These are phyloP conservation scores for Lecanicillium sp. DNA, from an alignment of 2,329 filamentous ascomycete species.

Conservation along the genomic window DNA sequence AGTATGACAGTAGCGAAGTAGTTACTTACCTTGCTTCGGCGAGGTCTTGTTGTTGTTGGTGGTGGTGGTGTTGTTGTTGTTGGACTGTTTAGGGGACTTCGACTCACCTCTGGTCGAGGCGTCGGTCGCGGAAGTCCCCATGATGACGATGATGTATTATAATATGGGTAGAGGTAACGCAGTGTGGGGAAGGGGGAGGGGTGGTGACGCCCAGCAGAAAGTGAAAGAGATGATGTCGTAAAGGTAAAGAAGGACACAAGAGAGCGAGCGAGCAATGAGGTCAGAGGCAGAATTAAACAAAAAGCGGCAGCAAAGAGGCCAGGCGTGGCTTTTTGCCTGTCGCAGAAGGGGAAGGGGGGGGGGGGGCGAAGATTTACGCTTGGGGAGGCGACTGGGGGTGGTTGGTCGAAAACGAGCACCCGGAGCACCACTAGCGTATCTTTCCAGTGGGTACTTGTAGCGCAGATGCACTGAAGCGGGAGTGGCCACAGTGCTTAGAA, in stretches of 20 bases:
- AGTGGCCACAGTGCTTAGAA: no score
- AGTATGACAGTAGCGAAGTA: conserved; percentile 6
- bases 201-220: conserved; percentile 11
- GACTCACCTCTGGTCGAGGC: conserved; percentile 32
- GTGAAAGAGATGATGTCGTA: conserved; percentile 5
- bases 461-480: no score
- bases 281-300: conserved; percentile 23
- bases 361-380: conserved; percentile 10
- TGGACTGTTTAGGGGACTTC: conserved; percentile 40
- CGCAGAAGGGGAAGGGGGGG: not conserved
- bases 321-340: not conserved
- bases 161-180: conserved; percentile 20
- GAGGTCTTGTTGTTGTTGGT: conserved; percentile 26
- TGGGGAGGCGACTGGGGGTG: not conserved
- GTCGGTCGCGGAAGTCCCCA: conserved; percentile 36
- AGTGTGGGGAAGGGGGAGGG: conserved; percentile 21
- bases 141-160: conserved; percentile 41
- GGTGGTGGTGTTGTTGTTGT: conserved; percentile 16
- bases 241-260: conserved; percentile 15
- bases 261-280: conserved; percentile 29
- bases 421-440: not conserved
- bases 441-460: no score
- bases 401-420: conserved; percentile 1
- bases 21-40: conserved; percentile 33
- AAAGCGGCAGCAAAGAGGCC: not conserved